Conservation (phyloP, 2,329 filamentous ascomycete genomes). For the Cordyceps farinosa region DNA sequence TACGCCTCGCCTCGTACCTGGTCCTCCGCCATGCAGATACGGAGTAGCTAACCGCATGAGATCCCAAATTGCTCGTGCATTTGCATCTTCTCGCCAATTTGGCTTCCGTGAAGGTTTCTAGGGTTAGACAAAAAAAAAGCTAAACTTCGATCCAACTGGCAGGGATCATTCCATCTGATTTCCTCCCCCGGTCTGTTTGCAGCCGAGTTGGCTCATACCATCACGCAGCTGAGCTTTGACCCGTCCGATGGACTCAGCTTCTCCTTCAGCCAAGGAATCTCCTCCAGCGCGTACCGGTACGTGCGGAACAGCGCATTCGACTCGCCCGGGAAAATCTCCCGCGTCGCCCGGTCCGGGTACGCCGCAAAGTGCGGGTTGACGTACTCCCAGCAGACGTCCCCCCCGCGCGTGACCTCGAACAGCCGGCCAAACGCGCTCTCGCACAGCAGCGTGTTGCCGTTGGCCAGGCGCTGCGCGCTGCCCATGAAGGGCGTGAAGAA, state of each 20-base stretch:
- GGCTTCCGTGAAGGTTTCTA: no score
- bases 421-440: slow-evolving; percentile 28
- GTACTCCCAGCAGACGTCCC: slow-evolving; percentile 30
- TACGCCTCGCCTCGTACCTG: no score
- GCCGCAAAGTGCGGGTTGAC: slow-evolving; percentile 28
- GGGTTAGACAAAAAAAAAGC: no score
- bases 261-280: slow-evolving; percentile 27
- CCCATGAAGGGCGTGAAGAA: slow-evolving; percentile 33
- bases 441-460: slow-evolving; percentile 28
- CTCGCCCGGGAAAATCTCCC: slow-evolving; percentile 28
- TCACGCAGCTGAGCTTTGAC: not conserved
- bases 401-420: slow-evolving; percentile 28
- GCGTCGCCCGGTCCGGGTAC: slow-evolving; percentile 26
- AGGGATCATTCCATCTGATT: no score
- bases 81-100: no score
- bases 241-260: not conserved
- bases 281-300: slow-evolving; percentile 27
- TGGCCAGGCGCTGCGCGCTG: slow-evolving; percentile 27
- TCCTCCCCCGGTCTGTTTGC: no score
- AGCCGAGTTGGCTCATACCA: no score
- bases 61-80: no score
- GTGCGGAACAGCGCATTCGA: slow-evolving; percentile 29
- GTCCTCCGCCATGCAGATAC: no score
- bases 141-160: no score
- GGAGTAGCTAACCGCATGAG: no score